phyloP scores from a whole-genome alignment of 2,329 filamentous ascomycete genomes.

The Furcasterigmium sp. region DNA sequence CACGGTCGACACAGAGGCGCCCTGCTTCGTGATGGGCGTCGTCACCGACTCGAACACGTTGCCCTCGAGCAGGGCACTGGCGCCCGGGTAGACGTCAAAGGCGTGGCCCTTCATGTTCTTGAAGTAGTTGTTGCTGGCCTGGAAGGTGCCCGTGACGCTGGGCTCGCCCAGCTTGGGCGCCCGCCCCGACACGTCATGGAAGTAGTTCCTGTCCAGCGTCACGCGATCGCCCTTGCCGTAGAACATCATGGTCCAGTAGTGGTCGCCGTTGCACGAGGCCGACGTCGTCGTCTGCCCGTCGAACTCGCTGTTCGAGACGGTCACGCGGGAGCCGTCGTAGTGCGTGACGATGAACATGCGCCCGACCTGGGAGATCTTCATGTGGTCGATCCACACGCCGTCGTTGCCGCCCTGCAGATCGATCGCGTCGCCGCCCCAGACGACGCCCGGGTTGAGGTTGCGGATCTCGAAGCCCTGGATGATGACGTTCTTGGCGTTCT shows the following conservation, averaged over 20 bases:
- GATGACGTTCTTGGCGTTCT: constrained; percentile 41
- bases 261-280: constrained; percentile 21
- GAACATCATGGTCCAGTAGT: constrained; percentile 27
- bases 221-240: constrained; percentile 23
- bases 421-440: constrained; percentile 31
- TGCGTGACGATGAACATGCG: constrained; percentile 29
- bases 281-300: constrained; percentile 28
- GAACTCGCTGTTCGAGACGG: constrained; percentile 32
- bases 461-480: constrained; percentile 44
- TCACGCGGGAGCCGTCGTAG: constrained; percentile 25
- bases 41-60: constrained; percentile 19
- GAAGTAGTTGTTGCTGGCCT: constrained; percentile 23
- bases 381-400: constrained; percentile 27
- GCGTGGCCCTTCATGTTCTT: constrained; percentile 34
- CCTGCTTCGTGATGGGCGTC: constrained; percentile 25
- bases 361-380: constrained; percentile 33
- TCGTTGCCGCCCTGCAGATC: constrained; percentile 17
- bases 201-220: constrained; percentile 27
- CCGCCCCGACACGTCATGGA: constrained; percentile 20
- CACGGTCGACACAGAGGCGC: constrained; percentile 12
- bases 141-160: constrained; percentile 16
- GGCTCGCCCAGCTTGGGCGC: constrained; percentile 20
- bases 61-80: constrained; percentile 18
- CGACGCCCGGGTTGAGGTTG: constrained; percentile 33
- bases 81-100: constrained; percentile 40